Conservation (phyloP, 345 rosid genomes). For the Eucalyptus melliodora region DNA sequence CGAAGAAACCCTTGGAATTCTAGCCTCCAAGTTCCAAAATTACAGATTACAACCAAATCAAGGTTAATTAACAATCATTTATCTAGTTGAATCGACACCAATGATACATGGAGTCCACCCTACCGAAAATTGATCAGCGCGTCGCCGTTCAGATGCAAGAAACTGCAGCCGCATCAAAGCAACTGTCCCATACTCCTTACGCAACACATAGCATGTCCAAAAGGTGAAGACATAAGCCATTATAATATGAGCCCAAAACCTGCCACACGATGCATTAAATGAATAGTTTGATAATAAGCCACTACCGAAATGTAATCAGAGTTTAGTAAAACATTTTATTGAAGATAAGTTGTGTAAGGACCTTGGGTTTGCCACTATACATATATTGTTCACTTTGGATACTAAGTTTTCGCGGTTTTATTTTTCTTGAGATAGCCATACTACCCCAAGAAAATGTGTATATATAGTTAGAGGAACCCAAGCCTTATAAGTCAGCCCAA, state of each 20-base stretch:
- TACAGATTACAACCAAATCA: neutral
- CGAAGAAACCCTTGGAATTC: neutral
- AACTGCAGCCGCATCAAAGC: slow-evolving; percentile 75
- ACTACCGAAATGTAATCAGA: neutral
- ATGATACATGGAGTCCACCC: neutral
- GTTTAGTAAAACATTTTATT: neutral
- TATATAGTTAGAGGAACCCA: too few relatives aligned
- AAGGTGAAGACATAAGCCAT: slow-evolving; percentile 77
- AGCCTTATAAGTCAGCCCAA: too few relatives aligned
- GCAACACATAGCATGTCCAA: slow-evolving; percentile 74
- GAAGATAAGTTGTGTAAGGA: neutral
- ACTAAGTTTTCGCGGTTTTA: accelerated
- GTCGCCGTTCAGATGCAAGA: slow-evolving; percentile 61
- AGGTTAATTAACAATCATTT: neutral
- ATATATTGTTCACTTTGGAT: too few relatives aligned
- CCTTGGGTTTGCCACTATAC: too few relatives aligned
- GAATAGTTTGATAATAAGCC: neutral
- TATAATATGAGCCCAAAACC: slow-evolving; percentile 69
- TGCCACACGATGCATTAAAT: neutral
- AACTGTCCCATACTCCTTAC: slow-evolving; percentile 61
- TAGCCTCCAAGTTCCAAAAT: neutral
- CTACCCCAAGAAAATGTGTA: too few relatives aligned
- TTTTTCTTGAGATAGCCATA: too few relatives aligned
- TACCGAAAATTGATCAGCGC: slow-evolving; percentile 43
- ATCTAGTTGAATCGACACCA: neutral